Conservation (phyloP, 1,284 basidiomycete species). For the Ceratobasidium sp. region DNA sequence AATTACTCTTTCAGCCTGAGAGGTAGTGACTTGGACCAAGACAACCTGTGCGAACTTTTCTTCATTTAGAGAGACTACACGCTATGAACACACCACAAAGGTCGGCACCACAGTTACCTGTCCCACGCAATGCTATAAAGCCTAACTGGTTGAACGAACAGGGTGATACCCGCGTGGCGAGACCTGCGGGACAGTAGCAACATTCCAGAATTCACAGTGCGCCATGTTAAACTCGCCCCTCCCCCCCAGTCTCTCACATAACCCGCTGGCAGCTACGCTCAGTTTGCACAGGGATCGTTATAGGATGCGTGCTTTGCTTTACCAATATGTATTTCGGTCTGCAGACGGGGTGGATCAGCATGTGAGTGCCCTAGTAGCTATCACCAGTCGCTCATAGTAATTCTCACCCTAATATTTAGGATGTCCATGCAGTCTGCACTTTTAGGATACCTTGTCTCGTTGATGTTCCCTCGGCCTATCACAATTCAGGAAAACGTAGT, state of each 20-base stretch:
- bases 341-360: slow-evolving; percentile 79
- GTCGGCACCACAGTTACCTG: not conserved
- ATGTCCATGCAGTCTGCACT: slow-evolving; percentile 95
- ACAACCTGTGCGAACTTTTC: not conserved
- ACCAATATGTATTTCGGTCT: slow-evolving; percentile 79
- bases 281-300: slow-evolving; percentile 64
- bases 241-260: not conserved
- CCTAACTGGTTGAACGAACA: not conserved
- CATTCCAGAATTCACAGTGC: slow-evolving; percentile 37
- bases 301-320: slow-evolving; percentile 76
- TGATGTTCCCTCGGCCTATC: slow-evolving; percentile 72
- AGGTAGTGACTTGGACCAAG: not conserved
- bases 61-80: not conserved
- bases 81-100: not conserved
- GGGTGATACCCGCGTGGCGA: not conserved
- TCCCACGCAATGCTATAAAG: not conserved
- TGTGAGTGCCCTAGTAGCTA: slow-evolving; percentile 54
- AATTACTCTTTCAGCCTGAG: not conserved
- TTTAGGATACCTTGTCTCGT: slow-evolving; percentile 87
- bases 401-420: slow-evolving; percentile 58
- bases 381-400: not conserved
- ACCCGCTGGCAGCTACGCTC: slow-evolving; percentile 55
- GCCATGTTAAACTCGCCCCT: not conserved
- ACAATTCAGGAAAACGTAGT: slow-evolving; percentile 91
- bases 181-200: not conserved